Percentiles rank a stretch among this genome's conserved stretches.
Evolutionary conservation across 306 rosid genomes (phyloP).

Genomic region (Gillenia trifoliata): DNA sequence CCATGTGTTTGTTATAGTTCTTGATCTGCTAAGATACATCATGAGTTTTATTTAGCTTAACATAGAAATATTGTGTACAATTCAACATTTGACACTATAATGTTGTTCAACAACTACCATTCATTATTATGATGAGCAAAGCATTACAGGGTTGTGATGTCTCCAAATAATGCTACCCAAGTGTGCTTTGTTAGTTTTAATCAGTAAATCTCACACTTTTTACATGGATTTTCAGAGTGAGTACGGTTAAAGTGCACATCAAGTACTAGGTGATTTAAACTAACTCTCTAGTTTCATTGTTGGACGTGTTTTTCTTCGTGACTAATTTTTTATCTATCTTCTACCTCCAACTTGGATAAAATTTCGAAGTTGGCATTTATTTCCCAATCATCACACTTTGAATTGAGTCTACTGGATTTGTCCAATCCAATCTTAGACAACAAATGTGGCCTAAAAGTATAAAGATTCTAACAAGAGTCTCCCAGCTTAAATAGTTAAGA

Average conservation of each 20-base stretch:
- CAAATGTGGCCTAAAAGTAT: background rate
- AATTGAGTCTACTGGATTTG: background rate
- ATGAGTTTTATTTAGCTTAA: background rate
- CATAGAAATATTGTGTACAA: background rate
- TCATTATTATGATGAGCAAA: background rate
- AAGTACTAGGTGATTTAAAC: background rate
- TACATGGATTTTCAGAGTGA: background rate
- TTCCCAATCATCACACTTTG: background rate
- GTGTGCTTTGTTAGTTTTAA: background rate
- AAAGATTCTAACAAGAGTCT: background rate
- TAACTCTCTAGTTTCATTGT: background rate
- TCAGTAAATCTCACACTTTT: background rate
- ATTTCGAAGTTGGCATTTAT: no score
- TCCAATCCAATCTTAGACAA: no score
- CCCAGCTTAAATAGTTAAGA: background rate
- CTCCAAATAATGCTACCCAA: background rate
- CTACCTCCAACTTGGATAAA: background rate
- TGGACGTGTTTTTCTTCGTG: no score
- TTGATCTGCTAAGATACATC: background rate
- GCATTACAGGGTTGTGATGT: background rate
- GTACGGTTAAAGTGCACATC: background rate
- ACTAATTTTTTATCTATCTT: background rate
- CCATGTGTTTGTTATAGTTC: background rate
- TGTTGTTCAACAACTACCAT: conserved; percentile 11
- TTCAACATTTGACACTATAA: background rate